Evolutionary conservation across 164 flowering plant species (phyloP).

Genomic region (Sedum album): DNA sequence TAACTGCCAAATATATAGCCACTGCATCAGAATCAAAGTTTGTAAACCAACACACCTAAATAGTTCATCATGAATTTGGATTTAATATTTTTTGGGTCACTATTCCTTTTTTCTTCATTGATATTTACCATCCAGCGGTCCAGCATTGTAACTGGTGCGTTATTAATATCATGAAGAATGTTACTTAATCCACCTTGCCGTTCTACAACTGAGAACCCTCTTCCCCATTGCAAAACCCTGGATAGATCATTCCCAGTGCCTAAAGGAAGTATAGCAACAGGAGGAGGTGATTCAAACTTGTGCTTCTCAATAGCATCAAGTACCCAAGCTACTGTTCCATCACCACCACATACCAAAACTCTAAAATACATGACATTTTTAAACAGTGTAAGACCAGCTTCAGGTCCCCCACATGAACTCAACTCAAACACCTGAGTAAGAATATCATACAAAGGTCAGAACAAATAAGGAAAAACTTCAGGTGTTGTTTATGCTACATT

Average conservation of each 20-base stretch:
- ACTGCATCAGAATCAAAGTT: background rate
- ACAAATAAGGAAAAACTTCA: background rate
- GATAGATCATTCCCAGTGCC: conserved; percentile 86
- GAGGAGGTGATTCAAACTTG: conserved; percentile 80
- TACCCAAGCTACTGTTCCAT: conserved; percentile 85
- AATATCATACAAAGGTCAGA: background rate
- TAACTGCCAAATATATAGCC: background rate
- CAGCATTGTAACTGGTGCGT: conserved; percentile 68
- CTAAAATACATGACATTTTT: conserved; percentile 46
- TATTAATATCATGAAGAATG: conserved; percentile 45
- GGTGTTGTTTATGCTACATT: background rate
- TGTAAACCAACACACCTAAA: conserved; percentile 31
- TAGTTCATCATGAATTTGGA: conserved; percentile 70
- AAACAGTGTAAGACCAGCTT: conserved; percentile 54
- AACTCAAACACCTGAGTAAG: conserved; percentile 55
- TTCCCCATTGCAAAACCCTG: conserved; percentile 70
- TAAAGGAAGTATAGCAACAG: conserved; percentile 67
- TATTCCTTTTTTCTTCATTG: conserved; percentile 28
- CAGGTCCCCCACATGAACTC: conserved; percentile 55
- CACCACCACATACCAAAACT: conserved; percentile 81
- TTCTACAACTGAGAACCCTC: conserved; percentile 47
- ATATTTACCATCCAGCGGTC: conserved; percentile 69
- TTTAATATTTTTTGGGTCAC: conserved; percentile 18
- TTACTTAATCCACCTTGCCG: conserved; percentile 55
- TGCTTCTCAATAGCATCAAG: conserved; percentile 66